Percentiles rank a stretch among this genome's conserved stretches.
These are phyloP conservation scores for Euphorbia peplus DNA, from an alignment of 345 rosid genomes.

Conservation along the genomic window DNA sequence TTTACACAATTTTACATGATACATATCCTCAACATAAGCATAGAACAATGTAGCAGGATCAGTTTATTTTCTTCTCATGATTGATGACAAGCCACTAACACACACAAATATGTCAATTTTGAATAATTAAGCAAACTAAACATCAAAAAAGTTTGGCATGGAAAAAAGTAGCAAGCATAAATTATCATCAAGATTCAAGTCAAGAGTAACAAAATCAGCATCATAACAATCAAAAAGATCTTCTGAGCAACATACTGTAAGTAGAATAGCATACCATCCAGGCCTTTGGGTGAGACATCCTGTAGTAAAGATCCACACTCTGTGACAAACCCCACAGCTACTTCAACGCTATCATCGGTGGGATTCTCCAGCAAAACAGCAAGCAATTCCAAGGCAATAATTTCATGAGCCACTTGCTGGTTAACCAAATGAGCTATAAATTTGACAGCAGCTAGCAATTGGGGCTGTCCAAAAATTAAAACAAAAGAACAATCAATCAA, in stretches of 20 bases:
- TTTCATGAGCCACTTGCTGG: slow-evolving; percentile 87
- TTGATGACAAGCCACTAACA: not conserved
- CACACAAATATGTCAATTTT: not conserved
- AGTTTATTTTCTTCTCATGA: not conserved
- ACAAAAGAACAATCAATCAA: not conserved
- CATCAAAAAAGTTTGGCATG: not conserved
- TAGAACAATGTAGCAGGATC: not conserved
- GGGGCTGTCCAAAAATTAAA: slow-evolving; percentile 52
- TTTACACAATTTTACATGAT: not conserved
- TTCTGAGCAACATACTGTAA: not conserved
- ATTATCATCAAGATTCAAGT: not conserved
- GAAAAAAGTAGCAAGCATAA: not conserved
- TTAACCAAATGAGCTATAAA: slow-evolving; percentile 92
- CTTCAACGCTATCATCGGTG: slow-evolving; percentile 93
- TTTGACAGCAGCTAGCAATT: slow-evolving; percentile 89
- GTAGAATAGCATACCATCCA: slow-evolving; percentile 45
- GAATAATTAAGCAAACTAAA: not conserved
- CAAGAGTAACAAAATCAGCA: not conserved
- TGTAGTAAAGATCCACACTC: slow-evolving; percentile 93
- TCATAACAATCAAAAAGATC: not conserved
- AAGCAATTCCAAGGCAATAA: slow-evolving; percentile 77
- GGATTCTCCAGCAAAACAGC: slow-evolving; percentile 72
- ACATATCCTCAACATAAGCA: not conserved
- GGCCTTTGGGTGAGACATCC: slow-evolving; percentile 84
- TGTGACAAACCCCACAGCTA: slow-evolving; percentile 85